phyloP scores from a whole-genome alignment of 2,329 filamentous ascomycete species.

The Xylariomycetidae sp. region DNA sequence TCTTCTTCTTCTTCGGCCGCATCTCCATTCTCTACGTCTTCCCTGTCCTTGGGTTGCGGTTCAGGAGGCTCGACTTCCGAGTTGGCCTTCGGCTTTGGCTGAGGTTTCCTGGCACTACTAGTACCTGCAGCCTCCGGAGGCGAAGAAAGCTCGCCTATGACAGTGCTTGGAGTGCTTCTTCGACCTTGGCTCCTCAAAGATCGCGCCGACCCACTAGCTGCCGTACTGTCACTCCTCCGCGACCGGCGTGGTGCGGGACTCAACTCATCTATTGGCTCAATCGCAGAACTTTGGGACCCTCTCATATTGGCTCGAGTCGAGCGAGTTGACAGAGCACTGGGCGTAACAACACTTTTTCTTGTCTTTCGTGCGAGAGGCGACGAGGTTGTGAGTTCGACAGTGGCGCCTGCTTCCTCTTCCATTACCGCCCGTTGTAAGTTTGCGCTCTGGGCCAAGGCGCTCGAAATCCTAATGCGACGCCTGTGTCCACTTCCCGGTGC shows the following conservation, averaged over 20 bases:
- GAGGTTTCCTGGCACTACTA: slow-evolving; percentile 21
- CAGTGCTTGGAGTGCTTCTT: slow-evolving; percentile 13
- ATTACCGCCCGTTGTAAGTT: slow-evolving; percentile 38
- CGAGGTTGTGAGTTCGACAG: slow-evolving; percentile 28
- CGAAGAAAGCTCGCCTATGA: slow-evolving; percentile 16
- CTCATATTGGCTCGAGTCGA: slow-evolving; percentile 21
- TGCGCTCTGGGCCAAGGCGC: slow-evolving; percentile 31
- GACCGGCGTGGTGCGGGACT: slow-evolving; percentile 14
- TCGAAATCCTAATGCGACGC: slow-evolving; percentile 32
- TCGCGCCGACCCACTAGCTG: slow-evolving; percentile 15
- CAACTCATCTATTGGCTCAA: slow-evolving; percentile 12
- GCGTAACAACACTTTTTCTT: slow-evolving; percentile 28
- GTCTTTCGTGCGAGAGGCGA: slow-evolving; percentile 42
- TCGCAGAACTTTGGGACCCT: slow-evolving; percentile 10
- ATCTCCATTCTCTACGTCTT: slow-evolving; percentile 4
- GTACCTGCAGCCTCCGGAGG: slow-evolving; percentile 23
- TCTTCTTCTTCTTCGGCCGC: slow-evolving; percentile 3
- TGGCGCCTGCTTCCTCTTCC: slow-evolving; percentile 24
- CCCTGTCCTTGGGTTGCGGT: background rate
- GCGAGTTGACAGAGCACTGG: slow-evolving; percentile 22
- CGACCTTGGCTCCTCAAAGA: slow-evolving; percentile 19
- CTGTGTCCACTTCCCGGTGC: slow-evolving; percentile 53
- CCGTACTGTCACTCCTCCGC: slow-evolving; percentile 16
- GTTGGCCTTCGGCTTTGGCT: slow-evolving; percentile 8
- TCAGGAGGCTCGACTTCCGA: slow-evolving; percentile 3